These are phyloP conservation scores for Suillus alpinus DNA, from an alignment of 768 basidiomycete species.

Conservation along the genomic window DNA sequence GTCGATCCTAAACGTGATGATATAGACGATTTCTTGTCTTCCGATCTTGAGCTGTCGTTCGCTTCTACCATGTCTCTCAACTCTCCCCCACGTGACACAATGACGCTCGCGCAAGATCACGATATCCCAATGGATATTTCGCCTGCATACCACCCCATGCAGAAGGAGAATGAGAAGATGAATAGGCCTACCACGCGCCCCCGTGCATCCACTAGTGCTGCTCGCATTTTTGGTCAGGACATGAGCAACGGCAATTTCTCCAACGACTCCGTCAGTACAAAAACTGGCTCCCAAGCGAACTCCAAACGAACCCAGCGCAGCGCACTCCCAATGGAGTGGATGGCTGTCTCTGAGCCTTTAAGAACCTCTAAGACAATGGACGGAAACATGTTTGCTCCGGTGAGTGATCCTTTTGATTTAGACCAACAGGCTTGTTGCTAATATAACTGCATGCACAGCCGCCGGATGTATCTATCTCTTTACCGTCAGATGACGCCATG, in stretches of 20 bases:
- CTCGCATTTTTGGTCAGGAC: conserved; percentile 72
- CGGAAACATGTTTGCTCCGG: conserved; percentile 29
- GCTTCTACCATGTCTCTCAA: conserved; percentile 80
- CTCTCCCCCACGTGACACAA: conserved; percentile 56
- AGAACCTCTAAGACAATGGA: conserved; percentile 20
- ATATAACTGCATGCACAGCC: conserved; percentile 27
- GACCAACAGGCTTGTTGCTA: conserved; percentile 13
- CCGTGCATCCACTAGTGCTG: conserved; percentile 62
- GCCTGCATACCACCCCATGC: conserved; percentile 46
- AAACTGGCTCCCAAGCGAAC: conserved; percentile 34
- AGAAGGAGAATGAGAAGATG: conserved; percentile 28
- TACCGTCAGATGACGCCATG: conserved; percentile 67
- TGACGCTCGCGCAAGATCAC: conserved; percentile 47
- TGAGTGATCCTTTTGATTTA: conserved; percentile 12
- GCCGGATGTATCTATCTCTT: conserved; percentile 36
- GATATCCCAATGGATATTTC: conserved; percentile 82
- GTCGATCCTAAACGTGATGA: conserved; percentile 45
- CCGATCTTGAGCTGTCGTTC: conserved; percentile 81
- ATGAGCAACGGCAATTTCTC: conserved; percentile 54
- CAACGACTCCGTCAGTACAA: conserved; percentile 31
- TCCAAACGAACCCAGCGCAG: conserved; percentile 59
- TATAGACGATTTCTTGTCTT: conserved; percentile 64
- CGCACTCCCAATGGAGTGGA: conserved; percentile 65
- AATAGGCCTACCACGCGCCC: conserved; percentile 43
- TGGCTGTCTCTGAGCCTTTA: conserved; percentile 27